These are phyloP conservation scores for Wickerhamomyces xylosicus DNA, from an alignment of 805 yeast species.

Conservation along the genomic window DNA sequence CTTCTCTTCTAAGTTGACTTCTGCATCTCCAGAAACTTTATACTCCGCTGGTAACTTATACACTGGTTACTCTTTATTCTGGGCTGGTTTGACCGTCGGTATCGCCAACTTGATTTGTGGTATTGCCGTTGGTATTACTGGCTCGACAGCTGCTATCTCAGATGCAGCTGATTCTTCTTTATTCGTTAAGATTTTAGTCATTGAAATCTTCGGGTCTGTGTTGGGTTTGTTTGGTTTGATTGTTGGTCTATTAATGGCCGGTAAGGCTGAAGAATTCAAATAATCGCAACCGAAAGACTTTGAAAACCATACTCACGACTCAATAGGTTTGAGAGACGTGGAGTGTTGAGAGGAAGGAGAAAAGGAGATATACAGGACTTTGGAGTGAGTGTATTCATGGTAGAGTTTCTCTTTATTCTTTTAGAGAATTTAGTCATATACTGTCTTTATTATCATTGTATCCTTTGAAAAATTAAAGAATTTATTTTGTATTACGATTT, in stretches of 20 bases:
- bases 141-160: conserved; percentile 95
- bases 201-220: conserved; percentile 95
- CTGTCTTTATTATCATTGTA: too few species aligned
- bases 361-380: too few species aligned
- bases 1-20: conserved; percentile 79
- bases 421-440: too few species aligned
- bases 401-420: too few species aligned
- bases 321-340: not conserved
- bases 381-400: too few species aligned
- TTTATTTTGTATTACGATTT: too few species aligned
- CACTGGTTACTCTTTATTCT: conserved; percentile 90
- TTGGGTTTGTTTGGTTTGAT: conserved; percentile 92
- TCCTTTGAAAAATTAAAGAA: too few species aligned
- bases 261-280: conserved; percentile 82
- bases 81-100: conserved; percentile 98
- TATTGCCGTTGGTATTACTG: conserved; percentile 93
- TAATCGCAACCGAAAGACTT: too few species aligned
- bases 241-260: conserved; percentile 95
- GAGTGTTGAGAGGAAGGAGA: too few species aligned
- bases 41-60: conserved; percentile 78
- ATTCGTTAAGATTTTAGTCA: conserved; percentile 91
- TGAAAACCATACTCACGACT: too few species aligned
- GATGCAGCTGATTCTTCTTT: conserved; percentile 96
- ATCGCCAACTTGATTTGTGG: conserved; percentile 91
- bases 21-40: conserved; percentile 48